A percentile compares a stretch with the other conserved stretches of the same genome.
Conservation (phyloP, 106 monocot species). For the Acanthochlamys bracteata region DNA sequence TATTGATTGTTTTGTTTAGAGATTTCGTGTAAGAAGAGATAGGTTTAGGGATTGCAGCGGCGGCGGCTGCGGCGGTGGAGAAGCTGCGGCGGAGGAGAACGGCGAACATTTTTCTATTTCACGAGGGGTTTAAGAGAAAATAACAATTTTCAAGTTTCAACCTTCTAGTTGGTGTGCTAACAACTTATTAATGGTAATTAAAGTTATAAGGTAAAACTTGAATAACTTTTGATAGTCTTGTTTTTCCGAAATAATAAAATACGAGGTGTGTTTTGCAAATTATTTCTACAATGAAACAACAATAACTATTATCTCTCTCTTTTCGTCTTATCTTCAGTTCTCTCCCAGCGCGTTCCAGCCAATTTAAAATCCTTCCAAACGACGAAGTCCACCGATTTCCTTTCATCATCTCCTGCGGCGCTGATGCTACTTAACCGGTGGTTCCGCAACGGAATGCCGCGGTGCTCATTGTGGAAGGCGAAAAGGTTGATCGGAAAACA, state of each 20-base stretch:
- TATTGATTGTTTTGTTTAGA: neutral
- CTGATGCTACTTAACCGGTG: constrained; percentile 10
- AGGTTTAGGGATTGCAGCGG: neutral
- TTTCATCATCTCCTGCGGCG: neutral
- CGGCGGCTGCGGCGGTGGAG: neutral
- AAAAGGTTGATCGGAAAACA: constrained; percentile 97
- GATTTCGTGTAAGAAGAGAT: neutral
- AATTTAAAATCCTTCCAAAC: neutral
- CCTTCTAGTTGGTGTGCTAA: no score
- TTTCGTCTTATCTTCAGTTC: no score
- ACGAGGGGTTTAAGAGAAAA: neutral
- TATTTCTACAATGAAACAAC: no score
- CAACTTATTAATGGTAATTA: no score
- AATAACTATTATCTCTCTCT: no score
- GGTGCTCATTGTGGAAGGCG: constrained; percentile 91
- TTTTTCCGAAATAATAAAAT: no score
- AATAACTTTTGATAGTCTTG: no score
- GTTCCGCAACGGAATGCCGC: constrained; percentile 81
- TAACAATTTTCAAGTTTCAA: no score
- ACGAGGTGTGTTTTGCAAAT: no score
- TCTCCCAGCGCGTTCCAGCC: no score
- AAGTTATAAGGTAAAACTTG: no score
- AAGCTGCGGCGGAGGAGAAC: neutral
- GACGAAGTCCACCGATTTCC: no score
- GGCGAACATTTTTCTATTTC: neutral